Evolutionary conservation across 768 basidiomycete genomes (phyloP), one percentile per base, ranked within the genome.

Genomic region (Strobilomyces echinocephalus): DNA sequence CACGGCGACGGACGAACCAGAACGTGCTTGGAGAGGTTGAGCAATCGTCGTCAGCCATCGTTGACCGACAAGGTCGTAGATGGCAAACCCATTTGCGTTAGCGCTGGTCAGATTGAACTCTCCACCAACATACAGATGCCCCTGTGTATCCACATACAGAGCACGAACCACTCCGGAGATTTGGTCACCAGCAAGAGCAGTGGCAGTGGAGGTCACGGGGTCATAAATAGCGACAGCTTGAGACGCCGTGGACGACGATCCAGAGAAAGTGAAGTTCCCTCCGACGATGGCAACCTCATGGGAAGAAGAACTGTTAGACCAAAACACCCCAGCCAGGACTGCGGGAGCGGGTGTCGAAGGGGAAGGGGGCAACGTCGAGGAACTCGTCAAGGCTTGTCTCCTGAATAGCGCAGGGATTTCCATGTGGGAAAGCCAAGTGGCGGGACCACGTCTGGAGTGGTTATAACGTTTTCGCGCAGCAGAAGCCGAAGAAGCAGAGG

Each of bases 261-360:
- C 57, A 7, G 74, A 54, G 64, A 84, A 84, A 1, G 87, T 80
- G 67, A 97, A 99, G 68, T 94, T 93, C 34, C 95, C 95, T 31
- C 94, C 95, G 45, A 97, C 74, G 56, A 97, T 81, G 40, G 83
- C 82, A 18, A 91, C 69, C 52, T 89, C 82, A 5, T 79, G 76
- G 10, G 73, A 73, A 3, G 82, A 82, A 2, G 85, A 79, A 35
- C 75, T 76, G 64, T 97, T 97, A 8, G 82, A 87, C 91, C 91
- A 97, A 74, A 93, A 97, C 2, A 81, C 80, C 31, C 91, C 95
- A 0, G 91, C 80, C 50, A 97, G 76, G 55, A 97, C 82, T 16
- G 91, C 84, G 0, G 93, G 91, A 1, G 91, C 88, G 1, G 79
- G 73, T 2, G 83, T 76, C 10, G 82, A 70, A 28, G 81, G 74